Percentiles rank a stretch among this genome's conserved stretches.
phyloP scores from a whole-genome alignment of 2,329 filamentous ascomycete species.

The Sporothrix inflata region DNA sequence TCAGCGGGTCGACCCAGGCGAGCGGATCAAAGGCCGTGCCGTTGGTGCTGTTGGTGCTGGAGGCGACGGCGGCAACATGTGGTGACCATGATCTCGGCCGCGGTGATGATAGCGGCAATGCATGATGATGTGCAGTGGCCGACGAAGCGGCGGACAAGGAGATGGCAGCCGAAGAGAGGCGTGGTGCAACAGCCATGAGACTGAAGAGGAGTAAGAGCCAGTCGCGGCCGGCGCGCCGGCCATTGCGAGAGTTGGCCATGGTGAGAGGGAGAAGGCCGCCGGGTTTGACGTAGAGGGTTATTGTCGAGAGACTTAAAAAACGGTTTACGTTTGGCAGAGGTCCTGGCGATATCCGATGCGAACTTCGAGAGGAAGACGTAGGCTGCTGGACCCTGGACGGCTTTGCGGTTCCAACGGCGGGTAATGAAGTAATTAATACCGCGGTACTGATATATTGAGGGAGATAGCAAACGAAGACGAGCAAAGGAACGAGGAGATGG shows the following conservation, averaged over 20 bases:
- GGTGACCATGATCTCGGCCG: neutral
- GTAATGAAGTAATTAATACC: constrained; percentile 9
- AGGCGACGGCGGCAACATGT: neutral
- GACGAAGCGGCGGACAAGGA: too few relatives aligned
- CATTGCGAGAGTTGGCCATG: neutral
- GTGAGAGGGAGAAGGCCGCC: neutral
- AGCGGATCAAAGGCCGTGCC: constrained; percentile 32
- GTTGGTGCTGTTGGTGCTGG: neutral
- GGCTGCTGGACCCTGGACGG: neutral
- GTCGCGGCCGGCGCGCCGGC: neutral
- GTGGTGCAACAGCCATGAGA: neutral
- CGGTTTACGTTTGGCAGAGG: neutral
- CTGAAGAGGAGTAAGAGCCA: neutral
- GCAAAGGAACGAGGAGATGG: neutral
- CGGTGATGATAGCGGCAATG: neutral
- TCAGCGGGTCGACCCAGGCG: constrained; percentile 43
- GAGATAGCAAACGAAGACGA: neutral
- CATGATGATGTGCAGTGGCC: neutral
- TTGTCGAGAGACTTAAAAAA: too few relatives aligned
- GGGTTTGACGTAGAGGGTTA: too few relatives aligned
- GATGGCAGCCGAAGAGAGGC: neutral
- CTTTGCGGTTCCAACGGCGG: neutral
- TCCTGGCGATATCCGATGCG: neutral
- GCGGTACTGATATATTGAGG: neutral
- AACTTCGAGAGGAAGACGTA: neutral